Base-by-base conservation (phyloP, 106 monocot species). In the Platanthera guangdongensis region DNA sequence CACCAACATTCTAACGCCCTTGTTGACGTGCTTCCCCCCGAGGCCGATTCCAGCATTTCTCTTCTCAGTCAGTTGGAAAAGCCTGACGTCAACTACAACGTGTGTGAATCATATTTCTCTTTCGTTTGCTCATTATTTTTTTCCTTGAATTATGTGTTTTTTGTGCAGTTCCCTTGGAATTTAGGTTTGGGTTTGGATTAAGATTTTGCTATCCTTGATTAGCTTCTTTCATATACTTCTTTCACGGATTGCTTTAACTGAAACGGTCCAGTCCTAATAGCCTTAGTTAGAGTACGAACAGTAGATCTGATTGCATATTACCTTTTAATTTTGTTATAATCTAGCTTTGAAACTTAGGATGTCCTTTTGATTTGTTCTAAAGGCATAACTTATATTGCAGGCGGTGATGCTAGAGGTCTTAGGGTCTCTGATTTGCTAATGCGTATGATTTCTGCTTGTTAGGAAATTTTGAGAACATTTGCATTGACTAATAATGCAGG, bases 1-100 rank as follows among this genome's bases (percentile, higher is more conserved):
- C 99, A 99, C 68, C 82, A 94, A 5, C 99, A 99, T 81, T 99
- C 99, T 5, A 94, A 99, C 60, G 99, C 99, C 39, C 86, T 99
- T 3, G 94, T 99, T 5, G 99, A 99, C 52, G 99, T 99, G 51
- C 87, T 99, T 52, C 80, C 80, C 6, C 99, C 99, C 0, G 99
- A 99, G 82, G 99, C 99, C 1, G 99, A 99, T 50, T 96, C 96
- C 12, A 93, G 93, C 75, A 96, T 96, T 45, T 88, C 84, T n/a
- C 77, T 88, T 30, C 79, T 91, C 62, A 88, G 85, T 52, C 87
- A 87, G 85, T 83, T 81, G 22, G 90, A 90, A 85, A 90, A 87
- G 81, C 85, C 85, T 0, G 90, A 90, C 25, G 85, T 90, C 25
- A 90, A 85, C 48, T 90, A 87, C 53, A 87, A 81, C 46, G 87